Percentiles rank a stretch among this genome's conserved stretches.
phyloP scores from a whole-genome alignment of 129 eudicot species.

The Calendula officinalis region DNA sequence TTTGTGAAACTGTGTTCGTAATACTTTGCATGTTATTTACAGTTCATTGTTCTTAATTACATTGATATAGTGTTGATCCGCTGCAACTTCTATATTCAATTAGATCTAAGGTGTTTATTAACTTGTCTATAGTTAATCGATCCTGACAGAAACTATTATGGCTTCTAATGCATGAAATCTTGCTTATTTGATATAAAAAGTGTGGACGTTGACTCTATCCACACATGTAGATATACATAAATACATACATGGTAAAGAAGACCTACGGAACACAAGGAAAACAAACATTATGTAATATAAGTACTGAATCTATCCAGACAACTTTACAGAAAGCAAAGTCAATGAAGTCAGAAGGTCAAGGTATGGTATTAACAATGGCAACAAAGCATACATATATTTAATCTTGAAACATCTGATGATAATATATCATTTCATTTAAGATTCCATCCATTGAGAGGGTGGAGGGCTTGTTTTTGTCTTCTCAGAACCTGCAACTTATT shows the following conservation, averaged over 20 bases:
- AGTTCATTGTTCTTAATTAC: no score
- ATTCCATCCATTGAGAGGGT: conserved; percentile 61
- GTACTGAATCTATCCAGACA: conserved; percentile 16
- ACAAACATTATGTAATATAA: conserved; percentile 1
- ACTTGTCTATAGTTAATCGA: no score
- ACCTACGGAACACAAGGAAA: background rate
- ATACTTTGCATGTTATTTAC: no score
- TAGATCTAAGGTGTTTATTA: no score
- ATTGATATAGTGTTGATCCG: no score
- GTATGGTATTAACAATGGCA: conserved; percentile 30
- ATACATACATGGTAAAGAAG: conserved; percentile 1
- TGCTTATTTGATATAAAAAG: no score
- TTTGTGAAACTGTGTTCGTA: no score
- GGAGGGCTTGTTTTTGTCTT: conserved; percentile 83
- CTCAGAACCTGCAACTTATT: conserved; percentile 42
- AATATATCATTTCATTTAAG: conserved; percentile 4
- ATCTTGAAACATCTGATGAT: conserved; percentile 1
- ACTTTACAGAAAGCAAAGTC: conserved; percentile 32
- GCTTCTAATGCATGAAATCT: no score
- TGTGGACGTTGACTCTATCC: no score
- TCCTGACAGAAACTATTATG: no score
- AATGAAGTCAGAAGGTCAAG: background rate
- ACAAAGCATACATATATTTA: conserved; percentile 15
- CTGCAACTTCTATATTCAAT: no score
- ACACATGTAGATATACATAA: no score